Evolutionary conservation across 345 rosid species (phyloP).

Genomic region (Populus davidiana): DNA sequence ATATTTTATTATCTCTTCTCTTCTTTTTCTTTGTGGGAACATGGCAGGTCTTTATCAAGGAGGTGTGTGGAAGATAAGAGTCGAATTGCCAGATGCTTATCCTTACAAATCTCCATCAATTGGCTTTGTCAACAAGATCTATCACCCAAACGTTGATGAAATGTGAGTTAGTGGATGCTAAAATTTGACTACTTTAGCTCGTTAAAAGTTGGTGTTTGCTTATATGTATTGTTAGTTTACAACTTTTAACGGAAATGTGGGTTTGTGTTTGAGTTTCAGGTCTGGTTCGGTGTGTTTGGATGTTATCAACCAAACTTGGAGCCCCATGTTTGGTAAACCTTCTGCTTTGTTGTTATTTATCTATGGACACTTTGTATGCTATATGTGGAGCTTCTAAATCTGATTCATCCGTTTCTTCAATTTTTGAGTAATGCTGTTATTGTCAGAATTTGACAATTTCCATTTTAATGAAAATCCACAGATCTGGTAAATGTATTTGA

Average conservation of each 20-base stretch:
- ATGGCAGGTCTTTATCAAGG: slow-evolving; percentile 82
- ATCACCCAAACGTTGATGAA: slow-evolving; percentile 99
- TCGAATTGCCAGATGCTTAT: slow-evolving; percentile 97
- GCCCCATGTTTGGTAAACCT: slow-evolving; percentile 93
- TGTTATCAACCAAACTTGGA: slow-evolving; percentile 96
- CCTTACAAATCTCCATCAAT: slow-evolving; percentile 98
- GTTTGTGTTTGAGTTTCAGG: slow-evolving; percentile 49
- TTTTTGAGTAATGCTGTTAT: not conserved
- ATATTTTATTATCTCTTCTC: not conserved
- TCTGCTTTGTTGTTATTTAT: slow-evolving; percentile 3
- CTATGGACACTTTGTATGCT: not conserved
- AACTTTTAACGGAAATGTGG: not conserved
- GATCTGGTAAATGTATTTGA: slow-evolving; percentile 96
- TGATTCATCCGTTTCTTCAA: not conserved
- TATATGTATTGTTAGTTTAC: not conserved
- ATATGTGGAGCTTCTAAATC: slow-evolving; percentile 1
- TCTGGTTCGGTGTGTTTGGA: slow-evolving; percentile 96
- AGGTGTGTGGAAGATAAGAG: slow-evolving; percentile 95
- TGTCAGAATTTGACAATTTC: slow-evolving; percentile 4
- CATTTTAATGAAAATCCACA: slow-evolving; percentile 30
- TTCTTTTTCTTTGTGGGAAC: slow-evolving; percentile 17
- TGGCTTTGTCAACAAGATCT: slow-evolving; percentile 88
- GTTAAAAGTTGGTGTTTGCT: not conserved
- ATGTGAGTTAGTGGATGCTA: slow-evolving; percentile 50
- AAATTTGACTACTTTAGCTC: slow-evolving; percentile 10